Base-by-base conservation (phyloP, 345 rosid species). In the Nasturtium officinale region DNA sequence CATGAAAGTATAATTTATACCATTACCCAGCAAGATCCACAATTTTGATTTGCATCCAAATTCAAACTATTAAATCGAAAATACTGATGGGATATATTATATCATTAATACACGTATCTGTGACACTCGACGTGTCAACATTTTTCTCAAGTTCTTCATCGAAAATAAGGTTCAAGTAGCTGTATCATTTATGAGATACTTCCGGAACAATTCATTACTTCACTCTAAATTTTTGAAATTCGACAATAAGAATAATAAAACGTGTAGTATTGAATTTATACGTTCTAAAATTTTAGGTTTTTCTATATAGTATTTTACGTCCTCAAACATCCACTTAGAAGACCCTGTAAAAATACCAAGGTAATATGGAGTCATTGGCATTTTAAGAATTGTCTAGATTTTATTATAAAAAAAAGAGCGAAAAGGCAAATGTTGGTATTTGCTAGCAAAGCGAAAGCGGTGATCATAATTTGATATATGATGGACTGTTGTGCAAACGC, bases 1-100 rank as follows among this genome's bases (percentile, higher is more conserved):
- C 47, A 2, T 15, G 17, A n/a, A n/a, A n/a, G 16, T 42, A 15
- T 16, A 33, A 35, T 35, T 9, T 4, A 38, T 43, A 40, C 12
- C 23, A 33, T 65, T 16, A 18, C 57, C 51, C 57, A 65, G 50
- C 59, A 65, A 74, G 72, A 74, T 57, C 52, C 53, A 57, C 45
- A 13, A 1, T 17, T 25, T 48, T 74, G 6, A 37, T 74, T 65
- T 65, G 71, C 65, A 16, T 53, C 8, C 38, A 55, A n/a, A 55
- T 55, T 55, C 21, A 5, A 29, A 29, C 38, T n/a, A 29, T 33
- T 30, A 29, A 16, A 16, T 55, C 12, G 11, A 30, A n/a, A 55
- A 9, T 0, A 43, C 18, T 50, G 13, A 30, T 8, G 4, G 17
- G 35, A 26, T 26, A 7, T 15, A 53, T 30, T 21, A 16, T 15